Conservation (phyloP, 805 yeast species). For the Kodamaea hsintzibuensis region DNA sequence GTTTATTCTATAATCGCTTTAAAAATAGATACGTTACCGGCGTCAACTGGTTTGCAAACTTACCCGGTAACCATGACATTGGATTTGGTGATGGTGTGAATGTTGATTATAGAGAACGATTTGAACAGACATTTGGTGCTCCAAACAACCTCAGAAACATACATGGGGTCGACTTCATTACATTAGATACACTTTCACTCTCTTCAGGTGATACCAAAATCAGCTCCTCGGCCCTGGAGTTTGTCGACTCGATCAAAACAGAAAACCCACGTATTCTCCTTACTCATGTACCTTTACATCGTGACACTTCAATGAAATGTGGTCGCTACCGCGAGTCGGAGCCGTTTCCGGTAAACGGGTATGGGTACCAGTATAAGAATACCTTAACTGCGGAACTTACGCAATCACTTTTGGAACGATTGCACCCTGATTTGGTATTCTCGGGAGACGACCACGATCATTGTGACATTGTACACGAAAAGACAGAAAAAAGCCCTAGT, state of each 20-base stretch:
- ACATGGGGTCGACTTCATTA: slow-evolving; percentile 32
- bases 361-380: slow-evolving; percentile 30
- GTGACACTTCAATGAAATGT: slow-evolving; percentile 20
- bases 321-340: slow-evolving; percentile 23
- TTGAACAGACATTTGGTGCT: slow-evolving; percentile 31
- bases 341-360: slow-evolving; percentile 13
- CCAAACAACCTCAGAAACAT: slow-evolving; percentile 27
- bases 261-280: slow-evolving; percentile 22
- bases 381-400: slow-evolving; percentile 19
- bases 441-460: slow-evolving; percentile 62
- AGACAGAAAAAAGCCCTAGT: slow-evolving; percentile 16
- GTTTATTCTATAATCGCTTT: slow-evolving; percentile 25
- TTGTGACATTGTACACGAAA: slow-evolving; percentile 68
- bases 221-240: slow-evolving; percentile 14
- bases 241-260: slow-evolving; percentile 11
- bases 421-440: slow-evolving; percentile 24
- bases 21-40: slow-evolving; percentile 17
- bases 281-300: slow-evolving; percentile 25
- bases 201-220: slow-evolving; percentile 16
- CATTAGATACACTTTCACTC: slow-evolving; percentile 22
- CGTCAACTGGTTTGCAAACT: slow-evolving; percentile 30
- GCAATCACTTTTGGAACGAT: slow-evolving; percentile 13
- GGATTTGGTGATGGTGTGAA: slow-evolving; percentile 29
- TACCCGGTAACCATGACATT: slow-evolving; percentile 32
- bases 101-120: slow-evolving; percentile 28